phyloP scores from a whole-genome alignment of 305 asterid species.

The Fraxinus albicans region DNA sequence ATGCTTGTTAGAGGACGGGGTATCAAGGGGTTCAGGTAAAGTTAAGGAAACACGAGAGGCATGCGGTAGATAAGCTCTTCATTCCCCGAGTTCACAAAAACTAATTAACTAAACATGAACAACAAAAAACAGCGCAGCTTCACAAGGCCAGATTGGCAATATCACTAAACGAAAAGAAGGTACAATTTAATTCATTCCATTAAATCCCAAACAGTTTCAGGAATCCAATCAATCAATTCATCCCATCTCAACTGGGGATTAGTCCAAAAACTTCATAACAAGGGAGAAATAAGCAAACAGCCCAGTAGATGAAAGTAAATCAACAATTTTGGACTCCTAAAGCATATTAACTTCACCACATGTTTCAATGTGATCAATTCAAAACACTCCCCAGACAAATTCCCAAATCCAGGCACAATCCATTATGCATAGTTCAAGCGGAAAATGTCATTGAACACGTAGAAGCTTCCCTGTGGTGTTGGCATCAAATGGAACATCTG shows the following conservation, averaged over 20 bases:
- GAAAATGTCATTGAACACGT: background rate
- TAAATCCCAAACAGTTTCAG: constrained; percentile 20
- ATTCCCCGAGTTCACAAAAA: too few species aligned
- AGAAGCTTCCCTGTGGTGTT: constrained; percentile 5
- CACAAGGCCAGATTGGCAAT: background rate
- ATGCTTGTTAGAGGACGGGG: too few species aligned
- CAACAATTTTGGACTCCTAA: constrained; percentile 19
- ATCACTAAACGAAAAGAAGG: background rate
- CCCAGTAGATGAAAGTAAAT: constrained; percentile 30
- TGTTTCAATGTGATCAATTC: constrained; percentile 16
- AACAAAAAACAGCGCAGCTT: too few species aligned
- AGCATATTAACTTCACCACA: constrained; percentile 15
- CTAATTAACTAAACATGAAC: too few species aligned
- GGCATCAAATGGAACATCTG: constrained; percentile 5
- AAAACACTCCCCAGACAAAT: constrained; percentile 13
- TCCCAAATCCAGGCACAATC: background rate
- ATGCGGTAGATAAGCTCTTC: background rate
- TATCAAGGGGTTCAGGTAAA: too few species aligned
- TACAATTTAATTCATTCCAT: constrained; percentile 14
- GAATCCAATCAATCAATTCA: constrained; percentile 15
- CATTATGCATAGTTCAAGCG: background rate
- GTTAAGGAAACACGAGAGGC: too few species aligned
- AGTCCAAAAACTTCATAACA: constrained; percentile 26
- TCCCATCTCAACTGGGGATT: constrained; percentile 18
- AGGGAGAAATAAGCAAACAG: constrained; percentile 31